Conservation (phyloP, 768 basidiomycete species). For the Rhodotorula taiwanensis region DNA sequence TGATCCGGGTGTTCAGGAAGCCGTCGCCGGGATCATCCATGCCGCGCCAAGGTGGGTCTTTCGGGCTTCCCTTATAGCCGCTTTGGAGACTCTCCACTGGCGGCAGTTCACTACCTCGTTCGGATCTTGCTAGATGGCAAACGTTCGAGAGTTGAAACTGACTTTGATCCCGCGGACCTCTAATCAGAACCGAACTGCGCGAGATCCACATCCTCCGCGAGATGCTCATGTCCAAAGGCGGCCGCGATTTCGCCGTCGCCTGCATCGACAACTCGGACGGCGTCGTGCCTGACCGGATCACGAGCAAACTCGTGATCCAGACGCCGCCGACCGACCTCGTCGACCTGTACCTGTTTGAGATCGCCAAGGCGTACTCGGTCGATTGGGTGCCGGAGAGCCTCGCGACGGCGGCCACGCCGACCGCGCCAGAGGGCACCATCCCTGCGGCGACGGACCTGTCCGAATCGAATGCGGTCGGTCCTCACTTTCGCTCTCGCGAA, state of each 20-base stretch:
- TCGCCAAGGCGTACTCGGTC: constrained; percentile 58
- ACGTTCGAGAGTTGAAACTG: no score
- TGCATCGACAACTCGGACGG: constrained; percentile 76
- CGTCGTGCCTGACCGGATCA: constrained; percentile 78
- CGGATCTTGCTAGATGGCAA: no score
- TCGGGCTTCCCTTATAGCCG: no score
- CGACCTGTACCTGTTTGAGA: constrained; percentile 79
- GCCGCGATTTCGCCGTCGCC: constrained; percentile 76
- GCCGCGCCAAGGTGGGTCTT: constrained; percentile 81
- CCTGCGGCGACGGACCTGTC: constrained; percentile 6
- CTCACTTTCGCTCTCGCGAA: background rate
- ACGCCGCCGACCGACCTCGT: constrained; percentile 71
- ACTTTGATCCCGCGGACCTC: background rate
- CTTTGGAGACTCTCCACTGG: constrained; percentile 50
- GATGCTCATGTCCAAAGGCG: constrained; percentile 91
- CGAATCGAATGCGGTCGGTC: background rate
- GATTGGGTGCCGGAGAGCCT: constrained; percentile 28
- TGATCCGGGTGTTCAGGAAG: constrained; percentile 78
- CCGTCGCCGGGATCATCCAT: constrained; percentile 77
- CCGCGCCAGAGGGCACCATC: no score
- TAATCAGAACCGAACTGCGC: constrained; percentile 32
- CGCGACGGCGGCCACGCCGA: no score
- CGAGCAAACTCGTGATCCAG: constrained; percentile 62
- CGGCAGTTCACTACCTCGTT: no score
- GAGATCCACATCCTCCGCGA: constrained; percentile 76